Conservation (phyloP, 768 basidiomycete genomes). For the Tylopilus vinaceipallidus region DNA sequence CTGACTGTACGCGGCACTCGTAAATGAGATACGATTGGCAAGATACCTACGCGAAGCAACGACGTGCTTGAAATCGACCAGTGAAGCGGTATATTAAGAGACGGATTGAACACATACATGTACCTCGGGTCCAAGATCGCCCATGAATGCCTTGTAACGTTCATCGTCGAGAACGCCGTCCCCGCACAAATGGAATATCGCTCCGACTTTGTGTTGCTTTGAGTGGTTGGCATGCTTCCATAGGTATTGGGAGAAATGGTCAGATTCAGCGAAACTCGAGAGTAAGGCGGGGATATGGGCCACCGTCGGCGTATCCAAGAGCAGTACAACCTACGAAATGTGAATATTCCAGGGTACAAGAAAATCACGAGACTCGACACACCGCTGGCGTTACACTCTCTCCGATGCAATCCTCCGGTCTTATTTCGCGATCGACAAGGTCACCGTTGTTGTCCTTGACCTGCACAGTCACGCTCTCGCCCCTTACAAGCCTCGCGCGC, state of each 20-base stretch:
- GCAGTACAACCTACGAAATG: constrained; percentile 49
- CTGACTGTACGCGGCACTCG: constrained; percentile 68
- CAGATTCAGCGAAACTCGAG: constrained; percentile 44
- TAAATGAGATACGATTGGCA: constrained; percentile 70
- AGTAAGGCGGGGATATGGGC: constrained; percentile 53
- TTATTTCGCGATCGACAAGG: constrained; percentile 46
- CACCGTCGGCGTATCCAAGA: constrained; percentile 70
- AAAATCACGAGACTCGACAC: constrained; percentile 10
- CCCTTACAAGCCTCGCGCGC: constrained; percentile 60
- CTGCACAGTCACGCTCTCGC: constrained; percentile 58
- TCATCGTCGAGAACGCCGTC: constrained; percentile 66
- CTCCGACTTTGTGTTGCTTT: constrained; percentile 43
- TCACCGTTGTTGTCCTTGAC: constrained; percentile 46
- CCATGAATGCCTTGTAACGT: constrained; percentile 72
- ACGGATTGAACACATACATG: constrained; percentile 47
- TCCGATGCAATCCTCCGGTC: constrained; percentile 59
- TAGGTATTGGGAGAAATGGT: constrained; percentile 48
- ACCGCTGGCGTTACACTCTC: constrained; percentile 51
- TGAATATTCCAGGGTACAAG: background rate
- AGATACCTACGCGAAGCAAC: constrained; percentile 63
- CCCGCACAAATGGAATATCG: constrained; percentile 72
- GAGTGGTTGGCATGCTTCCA: constrained; percentile 40
- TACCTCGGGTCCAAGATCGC: constrained; percentile 53
- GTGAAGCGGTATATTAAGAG: background rate
- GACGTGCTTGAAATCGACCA: constrained; percentile 55